These are phyloP conservation scores for Vitis rotundifolia DNA, from an alignment of 164 flowering plant genomes.

Conservation along the genomic window DNA sequence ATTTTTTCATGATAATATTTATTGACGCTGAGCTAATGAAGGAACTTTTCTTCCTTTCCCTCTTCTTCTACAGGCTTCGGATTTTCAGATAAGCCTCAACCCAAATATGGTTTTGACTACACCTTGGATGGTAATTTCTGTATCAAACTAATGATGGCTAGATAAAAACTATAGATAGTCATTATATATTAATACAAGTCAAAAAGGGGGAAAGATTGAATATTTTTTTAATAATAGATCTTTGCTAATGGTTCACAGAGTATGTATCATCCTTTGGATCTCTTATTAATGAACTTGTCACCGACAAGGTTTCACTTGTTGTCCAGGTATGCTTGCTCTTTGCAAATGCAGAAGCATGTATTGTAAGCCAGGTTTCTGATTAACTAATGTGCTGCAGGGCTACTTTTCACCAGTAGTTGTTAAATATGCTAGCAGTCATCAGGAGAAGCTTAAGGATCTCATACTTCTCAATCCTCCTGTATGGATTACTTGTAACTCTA, in stretches of 20 bases:
- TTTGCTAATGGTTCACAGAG: slow-evolving; percentile 44
- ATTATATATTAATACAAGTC: background rate
- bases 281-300: slow-evolving; percentile 49
- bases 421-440: slow-evolving; percentile 76
- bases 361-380: slow-evolving; percentile 4
- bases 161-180: background rate
- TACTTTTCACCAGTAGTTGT: slow-evolving; percentile 85
- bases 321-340: slow-evolving; percentile 65
- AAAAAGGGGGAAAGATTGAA: background rate
- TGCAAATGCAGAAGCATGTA: background rate
- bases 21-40: background rate
- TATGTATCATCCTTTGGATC: slow-evolving; percentile 79
- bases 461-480: slow-evolving; percentile 93
- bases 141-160: background rate
- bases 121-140: slow-evolving; percentile 67
- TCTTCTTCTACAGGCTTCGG: slow-evolving; percentile 75
- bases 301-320: slow-evolving; percentile 66
- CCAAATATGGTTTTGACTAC: slow-evolving; percentile 90
- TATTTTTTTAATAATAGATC: background rate
- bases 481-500: slow-evolving; percentile 22
- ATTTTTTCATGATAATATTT: background rate
- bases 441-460: slow-evolving; percentile 71
- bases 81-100: slow-evolving; percentile 97
- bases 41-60: background rate
- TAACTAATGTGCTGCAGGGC: slow-evolving; percentile 55